Percentiles rank a stretch among this genome's conserved stretches.
Conservation (phyloP, 441 rosid species). For the Geranium incanum region DNA sequence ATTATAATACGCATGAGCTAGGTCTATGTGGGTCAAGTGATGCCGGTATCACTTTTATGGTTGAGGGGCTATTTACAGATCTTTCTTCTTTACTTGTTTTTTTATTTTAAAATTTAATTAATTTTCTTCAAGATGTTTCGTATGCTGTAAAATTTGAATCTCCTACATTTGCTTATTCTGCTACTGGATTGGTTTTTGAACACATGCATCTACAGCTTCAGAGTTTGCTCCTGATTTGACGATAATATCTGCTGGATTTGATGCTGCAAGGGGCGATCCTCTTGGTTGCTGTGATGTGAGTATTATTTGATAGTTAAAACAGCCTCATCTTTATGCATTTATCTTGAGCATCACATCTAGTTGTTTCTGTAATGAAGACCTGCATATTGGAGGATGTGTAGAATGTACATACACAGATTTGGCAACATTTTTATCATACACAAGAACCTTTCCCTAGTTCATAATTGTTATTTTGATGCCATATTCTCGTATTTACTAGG, state of each 20-base stretch:
- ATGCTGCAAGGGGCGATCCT: constrained; percentile 99
- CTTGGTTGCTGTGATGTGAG: constrained; percentile 94
- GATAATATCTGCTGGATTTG: constrained; percentile 96
- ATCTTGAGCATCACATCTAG: neutral
- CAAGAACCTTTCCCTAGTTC: neutral
- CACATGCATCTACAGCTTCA: constrained; percentile 52
- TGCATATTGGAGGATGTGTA: neutral
- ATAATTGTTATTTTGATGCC: constrained; percentile 1
- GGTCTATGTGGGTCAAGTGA: neutral
- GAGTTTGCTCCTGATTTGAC: constrained; percentile 87
- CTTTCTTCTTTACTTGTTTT: neutral
- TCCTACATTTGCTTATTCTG: constrained; percentile 15
- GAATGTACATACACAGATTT: constrained; percentile 2
- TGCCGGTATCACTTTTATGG: neutral
- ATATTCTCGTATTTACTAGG: constrained; percentile 8
- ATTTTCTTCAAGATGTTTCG: neutral
- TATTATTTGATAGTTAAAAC: constrained; percentile 2
- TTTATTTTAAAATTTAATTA: neutral
- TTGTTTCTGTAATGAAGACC: constrained; percentile 8
- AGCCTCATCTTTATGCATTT: neutral
- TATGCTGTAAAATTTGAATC: constrained; percentile 3
- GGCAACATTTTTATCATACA: constrained; percentile 1
- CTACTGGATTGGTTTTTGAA: constrained; percentile 19
- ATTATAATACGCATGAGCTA: neutral
- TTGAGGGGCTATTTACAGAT: neutral